Base-by-base conservation (phyloP, 2,329 filamentous ascomycete species). In the Exophiala alcalophila region DNA sequence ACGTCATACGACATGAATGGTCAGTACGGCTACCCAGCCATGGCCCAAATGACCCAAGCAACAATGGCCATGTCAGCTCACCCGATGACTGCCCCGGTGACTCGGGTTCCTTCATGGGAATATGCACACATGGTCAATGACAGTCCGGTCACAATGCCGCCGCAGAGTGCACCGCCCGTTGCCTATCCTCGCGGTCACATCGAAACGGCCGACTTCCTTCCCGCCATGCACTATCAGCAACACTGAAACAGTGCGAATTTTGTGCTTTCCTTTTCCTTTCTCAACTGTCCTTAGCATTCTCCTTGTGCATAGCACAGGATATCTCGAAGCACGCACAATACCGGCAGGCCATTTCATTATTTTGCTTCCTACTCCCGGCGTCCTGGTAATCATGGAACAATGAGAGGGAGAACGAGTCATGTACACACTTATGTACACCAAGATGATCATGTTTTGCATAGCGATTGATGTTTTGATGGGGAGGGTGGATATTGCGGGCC, bases 51-150 rank as follows among this genome's bases (percentile, higher is more conserved):
- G 11, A 49, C 49, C 30, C 52, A 49, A 32, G 41, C 21, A 9
- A 44, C 47, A 4, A 51, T 53, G 45, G 27, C 34, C 10, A 50
- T 55, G 43, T 19, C 33, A 15, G 24, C 33, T 20, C 44, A 53
- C 18, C 46, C 56, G 7, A 55, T 64, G 46, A 49, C 57, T 28
- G 57, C 61, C n/a, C 55, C 65, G 4, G 55, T 58, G 29, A 58
- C 54, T 10, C 60, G 66, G 18, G 43, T 49, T 30, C 36, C 49
- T 18, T 57, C 62, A 3, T 70, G 67, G 65, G 65, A 70, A 5
- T 60, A 65, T 47, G 61, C 61, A 27, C 39, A 54, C 6, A 60
- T 63, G 21, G 51, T 60, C 20, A 52, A 58, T 30, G 43, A 56
- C 10, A 44, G 57, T 38, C 52, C 61, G 3, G 54, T 60, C 11